Evolutionary conservation across 2,329 filamentous ascomycete genomes (phyloP).

Genomic region (Alternaria atra): DNA sequence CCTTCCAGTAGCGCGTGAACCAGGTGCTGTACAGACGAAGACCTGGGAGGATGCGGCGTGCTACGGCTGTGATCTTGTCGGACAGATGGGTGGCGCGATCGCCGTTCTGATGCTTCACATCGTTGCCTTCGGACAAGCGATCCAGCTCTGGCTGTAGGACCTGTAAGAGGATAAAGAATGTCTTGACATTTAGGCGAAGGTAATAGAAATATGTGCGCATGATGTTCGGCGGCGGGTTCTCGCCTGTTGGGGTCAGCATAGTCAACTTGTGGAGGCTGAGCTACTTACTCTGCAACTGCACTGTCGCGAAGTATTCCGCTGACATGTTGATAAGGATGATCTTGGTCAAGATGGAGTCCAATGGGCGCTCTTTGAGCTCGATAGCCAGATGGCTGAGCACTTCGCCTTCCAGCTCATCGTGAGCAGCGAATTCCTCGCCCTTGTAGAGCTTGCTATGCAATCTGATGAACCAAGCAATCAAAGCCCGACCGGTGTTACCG

Average conservation of each 20-base stretch:
- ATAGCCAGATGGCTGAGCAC: conserved; percentile 80
- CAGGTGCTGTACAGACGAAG: conserved; percentile 75
- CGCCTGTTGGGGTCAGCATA: conserved; percentile 29
- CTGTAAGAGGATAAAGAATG: conserved; percentile 76
- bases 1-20: conserved; percentile 65
- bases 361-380: conserved; percentile 73
- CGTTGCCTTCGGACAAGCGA: conserved; percentile 57
- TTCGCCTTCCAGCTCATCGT: conserved; percentile 84
- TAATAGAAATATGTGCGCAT: conserved; percentile 66
- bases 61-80: conserved; percentile 65
- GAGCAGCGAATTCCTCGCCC: conserved; percentile 76
- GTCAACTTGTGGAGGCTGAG: conserved; percentile 12
- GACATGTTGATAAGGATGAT: conserved; percentile 87
- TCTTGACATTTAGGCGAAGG: conserved; percentile 79
- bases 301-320: conserved; percentile 76
- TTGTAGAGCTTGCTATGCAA: conserved; percentile 86
- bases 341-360: conserved; percentile 74
- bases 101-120: conserved; percentile 56
- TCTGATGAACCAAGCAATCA: conserved; percentile 83
- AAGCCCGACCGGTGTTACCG: conserved; percentile 67
- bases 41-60: conserved; percentile 69
- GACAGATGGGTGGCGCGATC: conserved; percentile 48
- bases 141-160: conserved; percentile 75
- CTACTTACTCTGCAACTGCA: conserved; percentile 65
- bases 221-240: conserved; percentile 46